Evolutionary conservation across 2,329 filamentous ascomycete species (phyloP), one percentile per base, ranked within the genome.

Genomic region (Cercospora sesami): DNA sequence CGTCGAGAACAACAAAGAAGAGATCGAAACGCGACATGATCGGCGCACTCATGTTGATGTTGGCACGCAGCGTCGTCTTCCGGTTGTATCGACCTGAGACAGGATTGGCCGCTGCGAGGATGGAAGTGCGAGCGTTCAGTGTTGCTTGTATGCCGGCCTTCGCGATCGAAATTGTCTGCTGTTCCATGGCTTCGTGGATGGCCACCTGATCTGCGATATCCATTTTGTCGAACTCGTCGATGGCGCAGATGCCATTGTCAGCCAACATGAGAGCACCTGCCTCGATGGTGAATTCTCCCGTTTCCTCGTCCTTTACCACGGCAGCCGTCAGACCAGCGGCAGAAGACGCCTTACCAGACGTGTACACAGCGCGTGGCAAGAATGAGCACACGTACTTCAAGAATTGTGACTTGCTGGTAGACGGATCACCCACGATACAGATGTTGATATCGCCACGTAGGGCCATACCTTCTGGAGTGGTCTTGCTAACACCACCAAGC

Each of bases 191-290:
- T 88, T 99, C 95, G 86, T 99, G 95, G 76, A 99, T 99, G 72
- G 95, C 95, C 65, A 99, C 95, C 82, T 99, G 95, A 79, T 99
- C 95, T 63, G 84, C 89, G 70, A 99, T 91, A 76, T 99, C 95
- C 95, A 99, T 99, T 84, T 99, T 99, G 87, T 99, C 95, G 75
- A 99, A 99, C 79, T 99, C 95, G 78, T 99, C 95, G 78, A 99
- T 99, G 68, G 93, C 94, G 80, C 95, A 99, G 75, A 98, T 96
- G 64, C 95, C 95, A 73, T 97, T 97, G 76, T 98, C 88, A 23
- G 95, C 95, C 69, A 99, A 84, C 95, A 99, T 98, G 67, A 99
- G 88, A 12, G 95, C 95, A 82, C 95, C 95, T 6, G 95, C 95
- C 82, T 99, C 95, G 74, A 99, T 99, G 14, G 95, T 99, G 79